A percentile compares a stretch with the other conserved stretches of the same genome.
These are phyloP conservation scores for Gastrolobium villosum DNA, from an alignment of 306 rosid genomes.

Conservation along the genomic window DNA sequence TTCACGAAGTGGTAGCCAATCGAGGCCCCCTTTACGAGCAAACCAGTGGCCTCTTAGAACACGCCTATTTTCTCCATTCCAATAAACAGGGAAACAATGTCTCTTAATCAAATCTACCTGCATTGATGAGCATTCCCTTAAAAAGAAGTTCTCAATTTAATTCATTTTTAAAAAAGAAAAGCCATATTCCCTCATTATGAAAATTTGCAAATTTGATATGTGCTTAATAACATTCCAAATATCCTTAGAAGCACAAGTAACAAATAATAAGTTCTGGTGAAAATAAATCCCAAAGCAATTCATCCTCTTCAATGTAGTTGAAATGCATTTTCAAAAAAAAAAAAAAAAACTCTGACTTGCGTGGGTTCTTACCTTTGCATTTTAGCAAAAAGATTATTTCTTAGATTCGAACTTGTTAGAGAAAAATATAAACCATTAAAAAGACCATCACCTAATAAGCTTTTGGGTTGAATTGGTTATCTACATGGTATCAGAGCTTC, in stretches of 20 bases:
- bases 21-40: conserved; percentile 95
- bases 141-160: conserved; percentile 26
- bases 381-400: too few relatives aligned
- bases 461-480: too few relatives aligned
- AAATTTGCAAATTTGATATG: neutral
- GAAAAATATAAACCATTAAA: too few relatives aligned
- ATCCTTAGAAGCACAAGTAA: neutral
- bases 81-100: conserved; percentile 94
- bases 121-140: conserved; percentile 45
- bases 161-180: neutral
- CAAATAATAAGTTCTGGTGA: neutral
- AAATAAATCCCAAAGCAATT: conserved; percentile 10
- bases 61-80: conserved; percentile 97
- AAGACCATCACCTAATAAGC: too few relatives aligned
- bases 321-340: neutral
- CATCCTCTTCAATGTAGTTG: conserved; percentile 26
- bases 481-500: too few relatives aligned
- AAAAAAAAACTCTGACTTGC: too few relatives aligned
- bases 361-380: too few relatives aligned
- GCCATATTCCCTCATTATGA: conserved; percentile 18
- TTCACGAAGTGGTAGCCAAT: conserved; percentile 98
- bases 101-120: conserved; percentile 89
- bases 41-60: conserved; percentile 99
- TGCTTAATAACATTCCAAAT: conserved; percentile 20
- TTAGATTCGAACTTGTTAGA: too few relatives aligned